Percentiles rank a stretch among this genome's conserved stretches.
phyloP scores from a whole-genome alignment of 306 rosid species.

The Pyrus bretschneideri region DNA sequence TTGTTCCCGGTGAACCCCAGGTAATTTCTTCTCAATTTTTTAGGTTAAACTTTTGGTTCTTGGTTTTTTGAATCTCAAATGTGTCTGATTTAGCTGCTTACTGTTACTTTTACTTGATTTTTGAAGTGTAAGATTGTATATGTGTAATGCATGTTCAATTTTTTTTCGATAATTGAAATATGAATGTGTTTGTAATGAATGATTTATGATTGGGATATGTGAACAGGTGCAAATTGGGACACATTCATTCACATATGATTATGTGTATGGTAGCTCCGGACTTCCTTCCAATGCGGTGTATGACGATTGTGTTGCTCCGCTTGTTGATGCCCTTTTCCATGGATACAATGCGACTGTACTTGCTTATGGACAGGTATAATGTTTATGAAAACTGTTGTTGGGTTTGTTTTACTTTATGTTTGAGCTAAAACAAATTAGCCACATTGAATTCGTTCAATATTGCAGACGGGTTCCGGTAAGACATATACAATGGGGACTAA shows the following conservation, averaged over 20 bases:
- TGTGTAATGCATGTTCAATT: not conserved
- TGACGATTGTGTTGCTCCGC: conserved; percentile 81
- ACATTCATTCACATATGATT: conserved; percentile 77
- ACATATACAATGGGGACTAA: conserved; percentile 65
- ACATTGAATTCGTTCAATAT: conserved; percentile 5
- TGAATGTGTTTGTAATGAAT: not conserved
- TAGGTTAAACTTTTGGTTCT: not conserved
- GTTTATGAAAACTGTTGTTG: not conserved
- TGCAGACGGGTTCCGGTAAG: conserved; percentile 92
- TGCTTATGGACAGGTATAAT: conserved; percentile 87
- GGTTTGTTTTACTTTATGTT: not conserved
- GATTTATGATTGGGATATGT: not conserved
- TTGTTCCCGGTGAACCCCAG: conserved; percentile 87
- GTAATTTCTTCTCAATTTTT: conserved; percentile 12
- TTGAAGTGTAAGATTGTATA: not conserved
- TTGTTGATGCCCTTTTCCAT: conserved; percentile 73
- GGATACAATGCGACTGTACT: conserved; percentile 97
- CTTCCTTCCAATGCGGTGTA: conserved; percentile 43
- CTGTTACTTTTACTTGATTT: not conserved
- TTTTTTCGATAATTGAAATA: not conserved
- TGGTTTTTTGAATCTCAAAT: not conserved
- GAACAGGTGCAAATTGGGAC: conserved; percentile 82
- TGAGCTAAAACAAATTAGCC: not conserved
- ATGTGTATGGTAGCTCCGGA: conserved; percentile 55
- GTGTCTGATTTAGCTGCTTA: not conserved